Evolutionary conservation across 495 filamentous ascomycete genomes (phyloP).

Genomic region (Staphylotrichum tortipilum): DNA sequence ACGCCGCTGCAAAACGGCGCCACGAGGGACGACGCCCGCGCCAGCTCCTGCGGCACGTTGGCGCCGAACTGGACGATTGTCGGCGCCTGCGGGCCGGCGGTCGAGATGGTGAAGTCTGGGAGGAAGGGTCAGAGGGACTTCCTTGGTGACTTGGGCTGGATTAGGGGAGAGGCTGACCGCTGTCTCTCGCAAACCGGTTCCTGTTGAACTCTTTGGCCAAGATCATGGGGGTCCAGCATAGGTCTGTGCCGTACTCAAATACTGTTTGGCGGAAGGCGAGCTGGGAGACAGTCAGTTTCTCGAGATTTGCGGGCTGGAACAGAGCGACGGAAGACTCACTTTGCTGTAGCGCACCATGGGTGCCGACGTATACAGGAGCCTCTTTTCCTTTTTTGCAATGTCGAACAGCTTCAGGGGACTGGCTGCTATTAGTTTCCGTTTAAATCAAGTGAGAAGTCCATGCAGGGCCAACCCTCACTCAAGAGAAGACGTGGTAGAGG

Average conservation of each 20-base stretch:
- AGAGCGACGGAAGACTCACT: too few relatives aligned
- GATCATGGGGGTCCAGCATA: conserved; percentile 65
- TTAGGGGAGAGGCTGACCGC: too few relatives aligned
- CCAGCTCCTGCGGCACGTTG: conserved; percentile 47
- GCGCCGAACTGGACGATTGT: conserved; percentile 58
- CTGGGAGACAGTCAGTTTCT: too few relatives aligned
- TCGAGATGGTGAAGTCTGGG: conserved; percentile 32
- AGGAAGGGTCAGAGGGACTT: too few relatives aligned
- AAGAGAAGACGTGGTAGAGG: not conserved
- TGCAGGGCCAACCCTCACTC: too few relatives aligned
- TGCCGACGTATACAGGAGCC: conserved; percentile 50
- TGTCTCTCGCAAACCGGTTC: conserved; percentile 47
- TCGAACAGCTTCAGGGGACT: conserved; percentile 54
- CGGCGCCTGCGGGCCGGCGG: conserved; percentile 39
- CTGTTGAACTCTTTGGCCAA: conserved; percentile 64
- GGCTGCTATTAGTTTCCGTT: conserved; percentile 11
- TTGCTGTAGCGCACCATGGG: conserved; percentile 65
- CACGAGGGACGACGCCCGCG: conserved; percentile 50
- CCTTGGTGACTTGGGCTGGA: too few relatives aligned
- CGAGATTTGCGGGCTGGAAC: too few relatives aligned
- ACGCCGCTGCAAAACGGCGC: conserved; percentile 53
- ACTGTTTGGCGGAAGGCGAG: conserved; percentile 57
- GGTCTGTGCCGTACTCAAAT: conserved; percentile 49
- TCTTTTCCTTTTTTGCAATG: conserved; percentile 39
- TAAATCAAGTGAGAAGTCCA: too few relatives aligned